A percentile compares a stretch with the other conserved stretches of the same genome.
Evolutionary conservation across 73 alveolate genomes (phyloP).

Genomic region (Paramecium caudatum): DNA sequence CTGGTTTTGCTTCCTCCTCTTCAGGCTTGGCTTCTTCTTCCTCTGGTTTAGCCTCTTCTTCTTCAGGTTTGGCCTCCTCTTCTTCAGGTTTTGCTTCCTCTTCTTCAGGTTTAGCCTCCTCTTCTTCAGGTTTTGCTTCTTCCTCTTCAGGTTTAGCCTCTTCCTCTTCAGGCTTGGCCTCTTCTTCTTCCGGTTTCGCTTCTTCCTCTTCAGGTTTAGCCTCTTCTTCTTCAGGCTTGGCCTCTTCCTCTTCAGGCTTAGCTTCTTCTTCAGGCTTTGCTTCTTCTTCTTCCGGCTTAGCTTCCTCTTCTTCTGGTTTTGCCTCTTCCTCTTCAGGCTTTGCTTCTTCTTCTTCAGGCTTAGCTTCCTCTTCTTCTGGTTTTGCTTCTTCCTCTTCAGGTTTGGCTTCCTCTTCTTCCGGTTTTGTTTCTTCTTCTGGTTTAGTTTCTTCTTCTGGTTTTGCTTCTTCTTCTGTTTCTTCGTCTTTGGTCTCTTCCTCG

Average conservation of each 20-base stretch:
- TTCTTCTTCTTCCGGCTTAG: no score
- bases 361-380: not conserved
- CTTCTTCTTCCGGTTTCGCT: not conserved
- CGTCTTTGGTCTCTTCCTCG: not conserved
- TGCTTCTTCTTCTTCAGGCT: not conserved
- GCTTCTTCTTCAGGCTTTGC: constrained; percentile 2
- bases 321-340: constrained; percentile 19
- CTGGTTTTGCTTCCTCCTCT: no score
- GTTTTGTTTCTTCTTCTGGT: not conserved
- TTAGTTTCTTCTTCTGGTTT: not conserved
- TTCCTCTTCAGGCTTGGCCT: not conserved
- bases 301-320: no score
- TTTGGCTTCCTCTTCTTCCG: constrained; percentile 1
- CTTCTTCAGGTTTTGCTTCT: not conserved
- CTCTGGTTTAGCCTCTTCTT: no score
- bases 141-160: not conserved
- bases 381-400: not conserved
- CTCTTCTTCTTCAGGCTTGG: constrained; percentile 14
- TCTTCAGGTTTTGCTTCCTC: not conserved
- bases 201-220: constrained; percentile 24
- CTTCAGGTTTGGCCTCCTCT: no score
- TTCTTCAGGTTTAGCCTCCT: not conserved
- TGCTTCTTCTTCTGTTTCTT: no score
- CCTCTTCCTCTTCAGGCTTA: constrained; percentile 4
- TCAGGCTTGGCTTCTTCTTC: no score